phyloP scores from a whole-genome alignment of 352 stramenopile species.

The Globisporangium lucens region DNA sequence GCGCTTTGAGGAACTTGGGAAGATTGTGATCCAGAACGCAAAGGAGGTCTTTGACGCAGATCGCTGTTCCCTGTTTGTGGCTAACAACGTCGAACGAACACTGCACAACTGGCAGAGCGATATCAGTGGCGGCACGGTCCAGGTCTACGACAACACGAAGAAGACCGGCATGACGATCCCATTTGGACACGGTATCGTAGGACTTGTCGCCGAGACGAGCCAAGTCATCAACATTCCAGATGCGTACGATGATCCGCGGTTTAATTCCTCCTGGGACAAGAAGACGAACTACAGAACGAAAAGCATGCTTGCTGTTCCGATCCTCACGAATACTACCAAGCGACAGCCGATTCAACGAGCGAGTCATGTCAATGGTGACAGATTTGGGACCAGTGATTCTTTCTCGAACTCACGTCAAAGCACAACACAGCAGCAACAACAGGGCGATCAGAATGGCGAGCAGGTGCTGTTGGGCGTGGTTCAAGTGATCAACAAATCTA shows the following conservation, averaged over 20 bases:
- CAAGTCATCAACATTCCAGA: slow-evolving; percentile 68
- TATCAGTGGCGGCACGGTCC: slow-evolving; percentile 54
- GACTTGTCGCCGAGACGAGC: slow-evolving; percentile 61
- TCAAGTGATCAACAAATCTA: slow-evolving; percentile 82
- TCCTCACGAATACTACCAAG: slow-evolving; percentile 43
- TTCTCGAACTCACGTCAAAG: not conserved
- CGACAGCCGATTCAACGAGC: slow-evolving; percentile 20
- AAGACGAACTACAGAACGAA: slow-evolving; percentile 83
- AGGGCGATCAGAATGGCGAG: slow-evolving; percentile 8
- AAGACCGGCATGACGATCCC: slow-evolving; percentile 56
- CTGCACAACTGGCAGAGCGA: slow-evolving; percentile 77
- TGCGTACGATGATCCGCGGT: slow-evolving; percentile 70
- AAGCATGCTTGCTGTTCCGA: slow-evolving; percentile 73
- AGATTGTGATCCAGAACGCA: slow-evolving; percentile 74
- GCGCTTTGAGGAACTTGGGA: slow-evolving; percentile 74
- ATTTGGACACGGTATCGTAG: slow-evolving; percentile 74
- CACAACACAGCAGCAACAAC: slow-evolving; percentile 6
- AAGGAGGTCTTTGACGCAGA: slow-evolving; percentile 74
- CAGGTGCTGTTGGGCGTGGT: slow-evolving; percentile 65
- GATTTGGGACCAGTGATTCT: too few relatives aligned
- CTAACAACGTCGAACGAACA: slow-evolving; percentile 43
- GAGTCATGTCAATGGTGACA: slow-evolving; percentile 6
- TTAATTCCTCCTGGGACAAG: slow-evolving; percentile 76
- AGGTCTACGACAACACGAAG: slow-evolving; percentile 43
- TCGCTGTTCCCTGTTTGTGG: slow-evolving; percentile 73